These are phyloP conservation scores for Craspedostauros australis DNA, from an alignment of 108 stramenopile species.

Conservation along the genomic window DNA sequence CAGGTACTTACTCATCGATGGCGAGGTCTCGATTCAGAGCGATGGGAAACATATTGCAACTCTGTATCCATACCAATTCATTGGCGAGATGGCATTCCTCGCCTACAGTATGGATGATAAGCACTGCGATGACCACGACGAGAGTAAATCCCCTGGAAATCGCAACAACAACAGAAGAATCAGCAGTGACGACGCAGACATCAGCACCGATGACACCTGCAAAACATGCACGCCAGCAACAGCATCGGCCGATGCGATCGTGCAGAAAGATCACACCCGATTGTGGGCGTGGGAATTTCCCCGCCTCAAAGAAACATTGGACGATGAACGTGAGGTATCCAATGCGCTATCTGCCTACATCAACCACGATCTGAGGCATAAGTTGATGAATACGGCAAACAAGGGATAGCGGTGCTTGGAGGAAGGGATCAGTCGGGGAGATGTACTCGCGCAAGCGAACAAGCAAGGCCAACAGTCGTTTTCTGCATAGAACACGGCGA, in stretches of 20 bases:
- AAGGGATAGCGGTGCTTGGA: too few relatives aligned
- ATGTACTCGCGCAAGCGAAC: too few relatives aligned
- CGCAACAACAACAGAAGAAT: too few relatives aligned
- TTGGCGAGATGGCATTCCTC: neutral
- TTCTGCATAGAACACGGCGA: too few relatives aligned
- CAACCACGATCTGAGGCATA: neutral
- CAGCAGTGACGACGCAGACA: too few relatives aligned
- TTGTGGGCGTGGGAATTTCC: neutral
- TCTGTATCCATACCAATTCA: neutral
- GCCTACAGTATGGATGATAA: neutral
- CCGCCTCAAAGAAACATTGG: neutral
- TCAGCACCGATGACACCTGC: too few relatives aligned
- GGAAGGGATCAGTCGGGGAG: too few relatives aligned
- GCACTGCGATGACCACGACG: constrained; percentile 8
- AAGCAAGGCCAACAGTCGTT: too few relatives aligned
- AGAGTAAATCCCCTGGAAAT: too few relatives aligned
- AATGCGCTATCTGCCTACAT: neutral
- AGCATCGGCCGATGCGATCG: neutral
- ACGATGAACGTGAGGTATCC: neutral
- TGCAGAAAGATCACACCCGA: neutral
- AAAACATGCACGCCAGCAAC: constrained; percentile 14
- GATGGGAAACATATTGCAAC: neutral
- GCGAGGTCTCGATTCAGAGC: neutral
- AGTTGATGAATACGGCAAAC: too few relatives aligned
- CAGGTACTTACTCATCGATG: neutral